Evolutionary conservation across 345 rosid species (phyloP), one percentile per base, ranked within the genome.

Genomic region (Isatis tinctoria): DNA sequence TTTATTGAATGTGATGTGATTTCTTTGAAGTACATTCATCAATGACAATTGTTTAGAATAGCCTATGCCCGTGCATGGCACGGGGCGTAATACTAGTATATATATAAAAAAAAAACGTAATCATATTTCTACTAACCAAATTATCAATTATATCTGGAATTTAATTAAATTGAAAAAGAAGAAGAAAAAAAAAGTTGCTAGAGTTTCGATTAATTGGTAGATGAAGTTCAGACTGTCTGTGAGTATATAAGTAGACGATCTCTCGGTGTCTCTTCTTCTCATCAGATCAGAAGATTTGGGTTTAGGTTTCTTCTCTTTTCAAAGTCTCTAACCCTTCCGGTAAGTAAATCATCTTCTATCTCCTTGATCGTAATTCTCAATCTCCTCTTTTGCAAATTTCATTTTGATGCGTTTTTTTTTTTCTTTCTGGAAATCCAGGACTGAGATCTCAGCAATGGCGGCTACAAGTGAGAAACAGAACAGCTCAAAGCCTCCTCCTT

Each of bases 401-500:
- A 10, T 56, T 30, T 10, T 10, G 18, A 58, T 70, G 35, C 27
- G 27, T 14, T 45, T 58, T 39, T 17, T 28, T 26, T 27, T 27
- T 3, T 27, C 4, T 27, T 27, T 4, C 8, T 13, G 28, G 28
- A 37, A 62, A 17, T 4, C n/a, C 45, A 75, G 74, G 63, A 63
- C 70, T 69, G 75, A 39, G 87, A 85, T 82, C 87, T 82, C 81
- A 83, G 58, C 76, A 67, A 90, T 86, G 93, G 93, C 93, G 7
- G 76, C 87, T 1, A 80, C 87, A 51, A 92, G 92, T 69, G 79
- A 69, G 44, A 75, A 82, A 51, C 87, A 79, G 62, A 67, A 85
- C 48, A 53, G 82, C 57, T 69, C 88, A 43, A 93, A 93, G 83
- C 71, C 89, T 52, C 97, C 97, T 14, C 98, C 98, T 56, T 59